Evolutionary conservation across 1,139 yeast genomes (phyloP), one percentile per base, ranked within the genome.

Genomic region (Yamadazyma sp.): DNA sequence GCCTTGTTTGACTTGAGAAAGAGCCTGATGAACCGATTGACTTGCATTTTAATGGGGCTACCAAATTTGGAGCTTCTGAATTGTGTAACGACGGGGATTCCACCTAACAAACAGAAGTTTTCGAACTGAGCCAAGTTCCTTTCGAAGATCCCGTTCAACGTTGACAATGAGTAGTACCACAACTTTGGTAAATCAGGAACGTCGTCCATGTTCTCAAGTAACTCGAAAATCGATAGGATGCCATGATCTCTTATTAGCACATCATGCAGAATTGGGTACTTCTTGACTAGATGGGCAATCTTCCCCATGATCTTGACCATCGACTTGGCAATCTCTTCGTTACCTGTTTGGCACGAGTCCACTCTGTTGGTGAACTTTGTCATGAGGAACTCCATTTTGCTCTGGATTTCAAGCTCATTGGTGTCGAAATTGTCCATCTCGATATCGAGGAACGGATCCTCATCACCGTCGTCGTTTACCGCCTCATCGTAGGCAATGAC

Each of bases 21-120:
- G 6, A 68, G 53, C 14, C 62, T 58, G 11, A 80, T 64, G 36
- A 80, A 67, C 29, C 58, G 54, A 1, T 71, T 75, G 6, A 78
- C 77, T 48, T 72, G 73, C 12, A 60, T 46, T 38, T 82, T 63
- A 3, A 75, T 64, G 8, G 55, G 58, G 5, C 54, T 40, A 16
- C 66, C 66, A 46, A 61, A 68, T 2, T 67, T 61, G 17, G 58
- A 58, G 26, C 61, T 62, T 11, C 75, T 57, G 45, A 77, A 71
- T 38, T 68, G 69, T 0, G 77, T 67, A 1, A 79, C 58, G 16
- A 69, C 54, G 0, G 83, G 80, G 16, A 81, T 70, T 0, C 86
- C 86, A 2, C 85, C 85, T 34, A 79, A 58, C 26, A 76, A 58
- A 45, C 81, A 74, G 43, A 77, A 75, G 50, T 68, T 76, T 43